Percentiles rank a stretch among this genome's conserved stretches.
phyloP scores from a whole-genome alignment of 1,284 basidiomycete genomes.

The Ceratobasidium sp. region DNA sequence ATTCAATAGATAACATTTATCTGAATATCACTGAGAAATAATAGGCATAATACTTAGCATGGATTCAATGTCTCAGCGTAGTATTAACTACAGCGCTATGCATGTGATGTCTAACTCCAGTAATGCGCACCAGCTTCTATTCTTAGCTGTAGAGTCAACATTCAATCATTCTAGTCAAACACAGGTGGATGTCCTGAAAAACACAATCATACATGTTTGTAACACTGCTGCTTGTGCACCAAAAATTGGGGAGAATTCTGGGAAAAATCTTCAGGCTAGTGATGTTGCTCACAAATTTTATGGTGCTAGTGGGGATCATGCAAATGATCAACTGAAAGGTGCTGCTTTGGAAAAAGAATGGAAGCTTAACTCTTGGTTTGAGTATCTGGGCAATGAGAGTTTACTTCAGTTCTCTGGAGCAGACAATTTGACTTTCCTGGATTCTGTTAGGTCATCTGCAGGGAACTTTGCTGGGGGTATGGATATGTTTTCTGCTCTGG shows the following conservation, averaged over 20 bases:
- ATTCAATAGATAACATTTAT: too few relatives aligned
- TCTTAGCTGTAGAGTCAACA: not conserved
- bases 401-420: not conserved
- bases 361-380: conserved; percentile 1
- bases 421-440: not conserved
- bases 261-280: not conserved
- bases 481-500: too few relatives aligned
- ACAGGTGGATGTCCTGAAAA: conserved; percentile 4
- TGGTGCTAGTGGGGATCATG: too few relatives aligned
- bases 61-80: conserved; percentile 3
- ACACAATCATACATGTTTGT: not conserved
- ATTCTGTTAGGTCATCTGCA: not conserved
- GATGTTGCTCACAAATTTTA: too few relatives aligned
- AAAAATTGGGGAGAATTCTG: not conserved
- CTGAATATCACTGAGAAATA: too few relatives aligned
- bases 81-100: conserved; percentile 5
- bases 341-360: not conserved
- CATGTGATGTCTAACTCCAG: not conserved
- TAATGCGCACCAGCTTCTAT: not conserved
- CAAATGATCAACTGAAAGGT: conserved; percentile 1
- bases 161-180: not conserved
- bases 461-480: too few relatives aligned
- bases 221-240: not conserved
- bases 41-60: not conserved
- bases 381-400: not conserved